Base-by-base conservation (phyloP, 2,329 filamentous ascomycete genomes). In the Penicillium sp. region DNA sequence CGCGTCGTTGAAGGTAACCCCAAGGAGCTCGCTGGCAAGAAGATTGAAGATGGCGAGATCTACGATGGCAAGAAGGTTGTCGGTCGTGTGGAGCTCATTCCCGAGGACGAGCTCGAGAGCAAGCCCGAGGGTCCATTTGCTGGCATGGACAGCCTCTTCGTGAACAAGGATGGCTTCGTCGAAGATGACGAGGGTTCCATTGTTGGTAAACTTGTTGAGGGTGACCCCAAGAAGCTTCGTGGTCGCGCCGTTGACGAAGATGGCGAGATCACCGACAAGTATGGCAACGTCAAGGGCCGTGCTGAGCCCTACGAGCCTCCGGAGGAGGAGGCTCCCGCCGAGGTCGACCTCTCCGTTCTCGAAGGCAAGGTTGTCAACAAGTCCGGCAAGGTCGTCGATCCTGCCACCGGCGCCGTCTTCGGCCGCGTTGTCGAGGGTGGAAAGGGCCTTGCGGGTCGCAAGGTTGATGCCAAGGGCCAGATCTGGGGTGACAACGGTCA, bases 161-260 rank as follows among this genome's bases (percentile, higher is more conserved):
- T 85, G 16, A 79, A 79, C 67, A 81, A 82, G 64, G 80, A 82
- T 51, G 82, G 81, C 49, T 77, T 80, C 42, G 81, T 84, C 51
- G 79, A 95, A 78, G 81, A 96, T 83, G 70, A 86, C 81, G 80
- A 95, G 80, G 89, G 87, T 33, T 84, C 88, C 57, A 79, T 88
- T 23, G 88, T 94, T 44, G 90, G 90, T 21, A 79, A 86, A 39
- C 80, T 93, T 36, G 77, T 81, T 3, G 82, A 85, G 43, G 90
- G 89, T 2, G 87, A 95, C 49, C 70, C 81, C 33, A 90, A 90
- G 79, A 76, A 79, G 47, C 80, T 95, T 1, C 83, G 86, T 34
- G 90, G 90, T 15, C 86, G 89, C 43, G 65, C 78, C 8, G 89
- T 94, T 16, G 90, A 94, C 52, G 86, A 90, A 56, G 89, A 95